These are phyloP conservation scores for Scorias spongiosa DNA, from an alignment of 2,329 filamentous ascomycete species.

Conservation along the genomic window DNA sequence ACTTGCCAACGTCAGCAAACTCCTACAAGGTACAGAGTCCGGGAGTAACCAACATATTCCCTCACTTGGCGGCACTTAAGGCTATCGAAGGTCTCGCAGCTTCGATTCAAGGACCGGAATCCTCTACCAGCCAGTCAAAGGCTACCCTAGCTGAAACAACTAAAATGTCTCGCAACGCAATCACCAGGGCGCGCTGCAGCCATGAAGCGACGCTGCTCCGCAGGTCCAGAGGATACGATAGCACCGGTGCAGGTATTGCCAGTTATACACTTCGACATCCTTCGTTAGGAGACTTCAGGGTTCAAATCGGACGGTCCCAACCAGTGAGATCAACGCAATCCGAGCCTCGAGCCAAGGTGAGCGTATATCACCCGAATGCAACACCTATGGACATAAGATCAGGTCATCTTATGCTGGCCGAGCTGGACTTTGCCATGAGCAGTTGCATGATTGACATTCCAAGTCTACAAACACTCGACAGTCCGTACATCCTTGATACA, in stretches of 20 bases:
- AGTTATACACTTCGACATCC: conserved; percentile 32
- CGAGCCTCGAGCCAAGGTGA: conserved; percentile 15
- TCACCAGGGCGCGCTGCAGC: conserved; percentile 48
- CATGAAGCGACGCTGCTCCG: conserved; percentile 60
- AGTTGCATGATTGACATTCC: conserved; percentile 29
- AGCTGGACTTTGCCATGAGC: conserved; percentile 28
- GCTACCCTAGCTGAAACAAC: conserved; percentile 49
- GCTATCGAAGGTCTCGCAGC: conserved; percentile 31
- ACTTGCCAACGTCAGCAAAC: conserved; percentile 2
- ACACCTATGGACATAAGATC: conserved; percentile 24
- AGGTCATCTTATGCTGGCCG: conserved; percentile 26
- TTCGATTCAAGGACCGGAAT: conserved; percentile 27
- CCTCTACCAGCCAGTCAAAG: conserved; percentile 53
- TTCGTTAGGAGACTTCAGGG: conserved; percentile 26
- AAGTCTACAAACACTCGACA: conserved; percentile 27
- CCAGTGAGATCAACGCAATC: conserved; percentile 1
- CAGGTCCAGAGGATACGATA: conserved; percentile 22
- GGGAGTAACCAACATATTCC: conserved; percentile 23
- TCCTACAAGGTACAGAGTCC: neutral
- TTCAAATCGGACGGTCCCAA: conserved; percentile 25
- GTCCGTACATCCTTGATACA: conserved; percentile 31
- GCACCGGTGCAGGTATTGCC: conserved; percentile 16
- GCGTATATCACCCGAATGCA: conserved; percentile 24
- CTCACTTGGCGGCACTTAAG: conserved; percentile 30
- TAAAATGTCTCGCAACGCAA: conserved; percentile 41